Percentiles rank a stretch among this genome's conserved stretches.
Conservation (phyloP, 306 rosid genomes). For the Vachellia collinsii region DNA sequence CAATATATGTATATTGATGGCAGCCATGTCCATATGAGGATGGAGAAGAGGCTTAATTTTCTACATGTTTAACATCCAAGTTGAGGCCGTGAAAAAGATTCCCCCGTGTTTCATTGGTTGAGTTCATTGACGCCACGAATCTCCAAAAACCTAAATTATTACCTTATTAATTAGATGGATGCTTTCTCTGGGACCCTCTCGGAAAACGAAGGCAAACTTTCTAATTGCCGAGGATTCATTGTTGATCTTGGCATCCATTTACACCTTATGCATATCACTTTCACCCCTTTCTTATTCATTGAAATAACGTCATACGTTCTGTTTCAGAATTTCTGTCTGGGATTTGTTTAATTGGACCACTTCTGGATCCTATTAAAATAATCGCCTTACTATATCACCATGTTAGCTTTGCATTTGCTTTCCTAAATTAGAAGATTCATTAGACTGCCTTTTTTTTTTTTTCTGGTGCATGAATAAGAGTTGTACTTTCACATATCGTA, state of each 20-base stretch:
- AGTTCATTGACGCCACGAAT: constrained; percentile 39
- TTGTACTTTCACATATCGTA: neutral
- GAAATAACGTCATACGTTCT: neutral
- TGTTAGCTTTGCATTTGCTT: neutral
- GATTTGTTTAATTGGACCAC: constrained; percentile 16
- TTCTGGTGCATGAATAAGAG: neutral
- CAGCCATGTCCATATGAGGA: constrained; percentile 8
- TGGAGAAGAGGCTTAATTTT: neutral
- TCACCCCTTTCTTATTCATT: neutral
- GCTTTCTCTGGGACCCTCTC: constrained; percentile 25
- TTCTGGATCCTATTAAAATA: neutral
- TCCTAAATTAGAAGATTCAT: neutral
- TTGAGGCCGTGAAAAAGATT: constrained; percentile 48
- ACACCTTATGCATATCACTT: neutral
- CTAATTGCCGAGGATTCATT: neutral
- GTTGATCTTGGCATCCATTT: neutral
- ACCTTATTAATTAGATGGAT: constrained; percentile 21
- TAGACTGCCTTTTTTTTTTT: neutral
- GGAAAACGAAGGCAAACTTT: constrained; percentile 27
- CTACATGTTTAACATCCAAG: constrained; percentile 35
- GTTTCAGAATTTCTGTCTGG: constrained; percentile 9
- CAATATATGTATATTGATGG: constrained; percentile 20
- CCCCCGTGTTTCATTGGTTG: constrained; percentile 42
- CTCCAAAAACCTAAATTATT: constrained; percentile 29
- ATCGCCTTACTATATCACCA: neutral